Evolutionary conservation across 495 filamentous ascomycete genomes (phyloP), one percentile per base, ranked within the genome.

Genomic region (Daldinia caldariorum): DNA sequence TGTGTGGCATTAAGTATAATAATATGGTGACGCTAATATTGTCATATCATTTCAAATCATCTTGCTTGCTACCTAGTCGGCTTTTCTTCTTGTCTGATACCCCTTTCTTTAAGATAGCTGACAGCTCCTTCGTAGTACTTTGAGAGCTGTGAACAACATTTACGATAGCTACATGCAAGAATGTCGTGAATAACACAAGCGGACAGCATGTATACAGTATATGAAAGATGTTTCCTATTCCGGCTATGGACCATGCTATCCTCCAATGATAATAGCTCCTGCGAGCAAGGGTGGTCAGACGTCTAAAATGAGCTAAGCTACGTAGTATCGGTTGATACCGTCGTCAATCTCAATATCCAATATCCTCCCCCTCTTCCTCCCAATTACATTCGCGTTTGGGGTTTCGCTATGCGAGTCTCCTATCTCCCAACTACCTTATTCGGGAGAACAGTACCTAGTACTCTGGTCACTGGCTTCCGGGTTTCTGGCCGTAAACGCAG

Each of bases 401-500:
- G 38, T 29, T 58, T 16, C 37, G 39, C 51, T 26, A 55, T 6
- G 14, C 9, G 41, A 13, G 20, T 6, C 45, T 49, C n/a, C 37
- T 13, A 9, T 12, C 41, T 39, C 16, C 13, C 41, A 31, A 61
- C 34, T 50, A 31, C 55, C 34, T 35, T 64, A 58, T 53, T 62
- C 56, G 56, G 51, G 47, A 58, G 26, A 32, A 6, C 18, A 43
- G 10, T 14, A 26, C 26, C 26, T 26, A 6, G n/a, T 16, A 35
- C 41, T 34, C 41, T 29, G 8, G 14, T 58, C 18, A 63, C 43
- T 45, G 26, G 38, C 62, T 62, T 16, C 62, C 70, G 16, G 81
- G 79, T 68, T 82, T 85, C 74, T 86, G 84, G 32, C 79, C 84
- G 67, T 79, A 85, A 9, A 85, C 77, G 38, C 85, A 75, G 72